A percentile compares a stretch with the other conserved stretches of the same genome.
Conservation (phyloP, 768 basidiomycete species). For the Mycena maculata region DNA sequence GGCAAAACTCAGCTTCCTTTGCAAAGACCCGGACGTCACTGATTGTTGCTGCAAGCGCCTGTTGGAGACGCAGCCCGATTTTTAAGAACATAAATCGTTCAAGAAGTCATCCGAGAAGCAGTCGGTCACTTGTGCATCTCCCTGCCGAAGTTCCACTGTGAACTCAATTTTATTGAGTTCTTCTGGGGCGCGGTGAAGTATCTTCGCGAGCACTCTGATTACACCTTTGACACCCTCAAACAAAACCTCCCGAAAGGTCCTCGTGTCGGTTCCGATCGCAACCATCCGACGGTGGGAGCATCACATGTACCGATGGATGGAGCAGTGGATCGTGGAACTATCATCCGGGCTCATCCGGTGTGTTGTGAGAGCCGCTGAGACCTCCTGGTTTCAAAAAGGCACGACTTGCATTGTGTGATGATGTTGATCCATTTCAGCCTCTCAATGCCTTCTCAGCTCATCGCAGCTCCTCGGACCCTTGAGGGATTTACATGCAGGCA, state of each 20-base stretch:
- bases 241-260: constrained; percentile 18
- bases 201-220: background rate
- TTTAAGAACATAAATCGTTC: constrained; percentile 40
- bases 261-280: background rate
- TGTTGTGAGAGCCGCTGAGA: no score
- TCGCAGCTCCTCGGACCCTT: no score
- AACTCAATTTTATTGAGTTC: constrained; percentile 29
- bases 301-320: constrained; percentile 25
- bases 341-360: no score
- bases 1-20: background rate
- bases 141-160: no score
- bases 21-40: background rate
- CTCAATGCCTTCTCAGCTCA: no score
- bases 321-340: no score
- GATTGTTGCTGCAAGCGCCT: constrained; percentile 26
- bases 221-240: constrained; percentile 36
- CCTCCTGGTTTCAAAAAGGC: no score
- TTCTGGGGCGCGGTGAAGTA: background rate
- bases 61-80: constrained; percentile 41
- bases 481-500: no score
- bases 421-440: no score
- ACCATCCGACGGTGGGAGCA: background rate
- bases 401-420: no score
- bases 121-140: constrained; percentile 41
- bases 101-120: constrained; percentile 39